Base-by-base conservation (phyloP, 495 filamentous ascomycete species). In the Geoglossum glabrum region DNA sequence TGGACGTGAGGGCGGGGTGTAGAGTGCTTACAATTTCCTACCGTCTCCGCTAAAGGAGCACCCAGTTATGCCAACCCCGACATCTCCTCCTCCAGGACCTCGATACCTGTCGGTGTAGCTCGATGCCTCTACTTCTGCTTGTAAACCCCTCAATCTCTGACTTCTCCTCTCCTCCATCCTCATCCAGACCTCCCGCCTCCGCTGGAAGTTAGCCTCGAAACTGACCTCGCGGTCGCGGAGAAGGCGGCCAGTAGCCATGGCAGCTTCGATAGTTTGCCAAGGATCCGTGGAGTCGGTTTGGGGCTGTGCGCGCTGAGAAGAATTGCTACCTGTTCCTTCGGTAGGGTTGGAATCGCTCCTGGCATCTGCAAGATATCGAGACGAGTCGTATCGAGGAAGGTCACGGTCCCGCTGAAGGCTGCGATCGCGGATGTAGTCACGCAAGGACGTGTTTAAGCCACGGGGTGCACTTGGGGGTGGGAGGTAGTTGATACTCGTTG, bases 11-110 rank as follows among this genome's bases (percentile, higher is more conserved):
- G 19, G 25, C 6, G 10, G 0, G 19, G 33, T 7, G 17, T 1
- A 59, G 54, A 49, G n/a, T 31, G 77, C 85, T 74, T 72, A 88
- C 85, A 90, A 63, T 46, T 72, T 75, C 64, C 77, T 74, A 6
- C 85, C 85, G 64, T 87, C 78, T 15, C 74, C 73, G 57, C 81
- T 83, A 82, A 84, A 87, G 9, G 77, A 74, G 57, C 85, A 66
- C 19, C 85, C 85, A 51, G 83, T 81, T 1, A 84, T 86, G 17
- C 70, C 67, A 34, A 71, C 65, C 30, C 71, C 72, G 31, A 71
- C 67, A 40, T 70, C 67, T 9, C n/a, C n/a, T 43, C 26, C 56
- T 10, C 10, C 5, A 19, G 19, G 23, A 0, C 21, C 33, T 46
- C 38, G 23, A 23, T 45, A 36, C 23, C 40, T 71, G 68, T 60